Evolutionary conservation across 768 basidiomycete species (phyloP).

Genomic region (Sporobolomyces phaffii): DNA sequence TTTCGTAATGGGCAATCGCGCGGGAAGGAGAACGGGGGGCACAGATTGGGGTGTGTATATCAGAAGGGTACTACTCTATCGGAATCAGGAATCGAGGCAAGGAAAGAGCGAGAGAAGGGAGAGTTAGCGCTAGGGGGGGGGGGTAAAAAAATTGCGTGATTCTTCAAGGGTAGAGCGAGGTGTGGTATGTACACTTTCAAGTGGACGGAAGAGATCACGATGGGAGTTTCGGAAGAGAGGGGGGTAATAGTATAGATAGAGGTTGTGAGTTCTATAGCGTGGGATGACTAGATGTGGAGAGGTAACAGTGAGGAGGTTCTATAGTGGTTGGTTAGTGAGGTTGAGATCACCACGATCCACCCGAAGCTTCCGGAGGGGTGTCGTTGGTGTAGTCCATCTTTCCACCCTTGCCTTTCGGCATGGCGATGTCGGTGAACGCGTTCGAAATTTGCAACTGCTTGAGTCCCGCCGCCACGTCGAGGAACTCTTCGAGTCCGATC

Average conservation of each 20-base stretch:
- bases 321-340: not conserved
- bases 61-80: not conserved
- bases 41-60: not conserved
- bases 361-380: conserved; percentile 13
- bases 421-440: conserved; percentile 29
- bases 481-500: conserved; percentile 68
- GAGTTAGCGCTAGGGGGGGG: too few species aligned
- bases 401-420: conserved; percentile 21
- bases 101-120: not conserved
- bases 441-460: conserved; percentile 44
- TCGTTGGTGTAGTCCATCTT: conserved; percentile 24
- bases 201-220: too few species aligned
- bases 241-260: not conserved
- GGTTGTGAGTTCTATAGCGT: too few species aligned
- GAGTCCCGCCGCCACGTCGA: conserved; percentile 48
- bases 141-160: too few species aligned
- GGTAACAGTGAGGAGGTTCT: too few species aligned
- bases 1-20: too few species aligned
- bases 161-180: too few species aligned
- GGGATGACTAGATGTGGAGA: too few species aligned
- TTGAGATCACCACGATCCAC: conserved; percentile 4
- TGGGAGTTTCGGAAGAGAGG: not conserved
- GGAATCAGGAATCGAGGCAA: too few species aligned
- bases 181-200: too few species aligned
- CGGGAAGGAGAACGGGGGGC: too few species aligned